Percentiles rank a stretch among this genome's conserved stretches.
Evolutionary conservation across 1,284 basidiomycete genomes (phyloP).

Genomic region (Schizopora paradoxa): DNA sequence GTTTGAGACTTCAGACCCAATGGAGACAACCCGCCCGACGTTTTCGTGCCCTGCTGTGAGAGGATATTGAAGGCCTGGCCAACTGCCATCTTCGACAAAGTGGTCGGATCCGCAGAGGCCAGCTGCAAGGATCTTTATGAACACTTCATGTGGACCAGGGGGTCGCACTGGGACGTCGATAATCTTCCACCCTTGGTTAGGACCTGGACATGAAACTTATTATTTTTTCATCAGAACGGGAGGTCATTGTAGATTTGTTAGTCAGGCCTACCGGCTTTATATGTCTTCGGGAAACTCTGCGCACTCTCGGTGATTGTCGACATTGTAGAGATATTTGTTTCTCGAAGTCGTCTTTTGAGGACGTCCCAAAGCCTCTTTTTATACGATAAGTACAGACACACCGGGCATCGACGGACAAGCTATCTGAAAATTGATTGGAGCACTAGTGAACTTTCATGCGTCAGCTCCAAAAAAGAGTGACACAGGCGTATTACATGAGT

Average conservation of each 20-base stretch:
- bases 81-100: constrained; percentile 21
- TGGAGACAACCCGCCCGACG: constrained; percentile 19
- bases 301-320: background rate
- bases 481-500: no score
- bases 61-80: constrained; percentile 21
- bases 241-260: background rate
- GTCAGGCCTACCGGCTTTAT: background rate
- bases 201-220: constrained; percentile 8
- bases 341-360: no score
- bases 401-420: no score
- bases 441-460: no score
- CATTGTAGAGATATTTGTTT: no score
- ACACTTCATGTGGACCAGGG: constrained; percentile 19
- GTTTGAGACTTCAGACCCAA: constrained; percentile 15
- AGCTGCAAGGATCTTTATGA: constrained; percentile 24
- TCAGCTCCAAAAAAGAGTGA: no score
- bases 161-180: constrained; percentile 18
- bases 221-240: no score
- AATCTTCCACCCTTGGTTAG: constrained; percentile 18
- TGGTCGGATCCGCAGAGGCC: constrained; percentile 26
- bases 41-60: constrained; percentile 23
- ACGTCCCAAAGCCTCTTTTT: no score
- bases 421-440: no score
- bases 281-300: background rate
- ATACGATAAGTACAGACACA: no score